Conservation (phyloP, 768 basidiomycete genomes). For the Harrya chromipes region DNA sequence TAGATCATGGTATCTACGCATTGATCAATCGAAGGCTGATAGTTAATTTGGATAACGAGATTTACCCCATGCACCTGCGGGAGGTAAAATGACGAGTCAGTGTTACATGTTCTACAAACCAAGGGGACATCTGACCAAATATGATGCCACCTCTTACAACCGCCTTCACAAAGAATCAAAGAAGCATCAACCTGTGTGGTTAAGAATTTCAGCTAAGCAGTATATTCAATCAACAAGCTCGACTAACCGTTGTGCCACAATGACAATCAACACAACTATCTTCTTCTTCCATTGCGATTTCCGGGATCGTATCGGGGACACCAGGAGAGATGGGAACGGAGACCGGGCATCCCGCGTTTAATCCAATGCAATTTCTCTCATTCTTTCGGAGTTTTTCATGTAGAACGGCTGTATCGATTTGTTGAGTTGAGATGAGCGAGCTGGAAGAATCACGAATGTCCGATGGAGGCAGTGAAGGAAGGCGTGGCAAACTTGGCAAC, state of each 20-base stretch:
- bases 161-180: slow-evolving; percentile 62
- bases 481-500: slow-evolving; percentile 4
- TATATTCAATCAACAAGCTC: background rate
- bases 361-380: slow-evolving; percentile 5
- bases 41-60: background rate
- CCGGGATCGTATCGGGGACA: slow-evolving; percentile 15
- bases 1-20: slow-evolving; percentile 56
- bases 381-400: slow-evolving; percentile 22
- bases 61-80: slow-evolving; percentile 40
- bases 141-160: slow-evolving; percentile 75
- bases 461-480: slow-evolving; percentile 27
- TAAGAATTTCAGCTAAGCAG: background rate
- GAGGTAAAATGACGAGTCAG: background rate
- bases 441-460: slow-evolving; percentile 16
- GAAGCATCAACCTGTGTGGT: slow-evolving; percentile 51
- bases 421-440: slow-evolving; percentile 25
- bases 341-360: slow-evolving; percentile 51
- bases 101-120: background rate
- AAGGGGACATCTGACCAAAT: slow-evolving; percentile 50
- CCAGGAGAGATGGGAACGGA: background rate
- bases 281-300: slow-evolving; percentile 20
- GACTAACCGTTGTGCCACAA: slow-evolving; percentile 55
- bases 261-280: slow-evolving; percentile 60
- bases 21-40: background rate
- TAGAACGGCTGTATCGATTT: slow-evolving; percentile 41